Evolutionary conservation across 768 basidiomycete species (phyloP), one percentile per base, ranked within the genome.

Genomic region (Nevesoporus exiguus): DNA sequence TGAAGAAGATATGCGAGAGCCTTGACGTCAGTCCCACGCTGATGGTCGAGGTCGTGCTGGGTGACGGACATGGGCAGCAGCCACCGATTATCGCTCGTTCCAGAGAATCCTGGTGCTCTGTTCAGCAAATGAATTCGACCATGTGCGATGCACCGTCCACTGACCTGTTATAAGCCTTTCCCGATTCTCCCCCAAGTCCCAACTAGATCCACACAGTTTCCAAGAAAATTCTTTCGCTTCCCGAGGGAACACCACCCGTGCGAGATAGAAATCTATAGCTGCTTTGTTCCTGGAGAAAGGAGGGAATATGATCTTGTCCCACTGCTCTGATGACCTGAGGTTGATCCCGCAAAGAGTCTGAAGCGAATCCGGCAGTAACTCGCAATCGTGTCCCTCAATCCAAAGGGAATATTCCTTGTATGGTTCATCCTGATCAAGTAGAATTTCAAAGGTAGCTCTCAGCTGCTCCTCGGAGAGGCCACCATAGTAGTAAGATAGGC

Each of bases 21-120:
- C 27, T 8, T 29, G 27, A 8, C 27, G 8, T 29, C 8, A 8
- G 27, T 29, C 8, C 27, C 27, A 4, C 27, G 27, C 8, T 29
- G 27, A 29, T 29, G 27, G 8, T 29, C 27, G 27, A 29, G 8
- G 27, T 29, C 27, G 8, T 29, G 27, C 4, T 29, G 27, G 27
- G 27, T 29, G 27, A 29, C 27, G 8, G 27, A 29, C 27, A 29
- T 29, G 27, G 27, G 27, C 5, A 29, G 8, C 27, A 29, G 27
- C 27, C 27, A 29, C 13, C 59, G 69, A 0, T 61, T 53, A 40
- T 74, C 75, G 9, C 74, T 72, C 0, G 73, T 75, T 0, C 75
- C 74, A 19, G 73, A 76, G 54, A 76, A 76, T 5, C 74, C 74
- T 54, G 57, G 27, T 9, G 0, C 0, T n/a, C 14, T 0, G 0